Base-by-base conservation (phyloP, 352 stramenopile species). In the Phytophthora vignae region DNA sequence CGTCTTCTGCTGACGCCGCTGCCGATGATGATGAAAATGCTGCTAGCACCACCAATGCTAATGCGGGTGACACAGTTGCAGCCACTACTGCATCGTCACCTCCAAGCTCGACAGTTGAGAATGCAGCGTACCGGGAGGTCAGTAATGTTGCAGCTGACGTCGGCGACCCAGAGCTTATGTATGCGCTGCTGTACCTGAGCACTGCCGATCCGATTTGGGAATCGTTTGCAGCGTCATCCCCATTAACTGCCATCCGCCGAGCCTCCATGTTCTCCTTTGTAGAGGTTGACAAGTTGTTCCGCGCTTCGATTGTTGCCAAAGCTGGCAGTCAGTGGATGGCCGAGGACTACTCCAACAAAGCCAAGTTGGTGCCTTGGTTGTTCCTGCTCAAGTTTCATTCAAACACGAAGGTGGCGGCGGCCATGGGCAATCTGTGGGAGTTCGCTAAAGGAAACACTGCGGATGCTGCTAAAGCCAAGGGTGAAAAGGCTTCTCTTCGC, bases 101-200 rank as follows among this genome's bases (percentile, higher is more conserved):
- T 10, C 58, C 71, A 31, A 59, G 40, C 10, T 66, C 58, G 42
- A 83, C 71, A 0, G 79, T 96, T 19, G 85, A 93, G 55, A 96
- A 96, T 61, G 85, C 83, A 22, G 88, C 87, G 2, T 96, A 96
- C 63, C 86, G 88, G 22, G 88, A 96, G 76, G 87, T 96, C 10
- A 94, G 88, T 74, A 93, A 93, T 55, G 78, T 96, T 25, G 87
- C 87, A 49, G 88, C 88, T 11, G 88, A 93, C 53, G 79, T 96
- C 25, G 88, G 88, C 8, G 85, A 96, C 48, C 84, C 88, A 1
- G 82, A 93, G 25, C 77, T 96, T 22, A 92, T 96, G 86, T 96
- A 96, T 64, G 81, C 83, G 19, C 68, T 96, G 22, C 56, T 96
- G 29, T 96, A 93, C 62, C 64, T 96, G 55, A 94, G 88, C 62